Conservation (phyloP, 2,329 filamentous ascomycete species). For the Fusarium brachygibbosum region DNA sequence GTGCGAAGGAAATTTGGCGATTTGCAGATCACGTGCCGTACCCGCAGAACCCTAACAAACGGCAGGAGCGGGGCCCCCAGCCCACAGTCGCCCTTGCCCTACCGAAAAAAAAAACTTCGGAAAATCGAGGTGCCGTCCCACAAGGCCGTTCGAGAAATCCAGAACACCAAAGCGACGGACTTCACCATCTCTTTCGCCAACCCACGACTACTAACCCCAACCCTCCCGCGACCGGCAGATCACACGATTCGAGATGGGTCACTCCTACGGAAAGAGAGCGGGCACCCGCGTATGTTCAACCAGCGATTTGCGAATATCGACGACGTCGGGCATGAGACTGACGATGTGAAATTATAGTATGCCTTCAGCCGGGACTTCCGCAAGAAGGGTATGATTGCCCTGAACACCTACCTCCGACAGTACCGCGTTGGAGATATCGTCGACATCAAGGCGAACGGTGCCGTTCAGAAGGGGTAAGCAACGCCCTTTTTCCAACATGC, state of each 20-base stretch:
- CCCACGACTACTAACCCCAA: slow-evolving; percentile 61
- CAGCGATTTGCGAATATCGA: slow-evolving; percentile 32
- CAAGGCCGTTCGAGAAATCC: slow-evolving; percentile 57
- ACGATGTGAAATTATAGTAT: slow-evolving; percentile 67
- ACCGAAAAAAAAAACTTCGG: slow-evolving; percentile 51
- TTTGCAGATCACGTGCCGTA: slow-evolving; percentile 48
- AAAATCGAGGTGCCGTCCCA: slow-evolving; percentile 57
- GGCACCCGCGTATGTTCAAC: slow-evolving; percentile 80
- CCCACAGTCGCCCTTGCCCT: slow-evolving; percentile 53
- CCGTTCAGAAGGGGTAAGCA: slow-evolving; percentile 94
- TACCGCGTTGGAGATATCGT: slow-evolving; percentile 99
- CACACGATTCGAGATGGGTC: slow-evolving; percentile 79
- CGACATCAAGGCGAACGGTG: slow-evolving; percentile 98
- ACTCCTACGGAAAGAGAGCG: slow-evolving; percentile 87
- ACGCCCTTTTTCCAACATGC: slow-evolving; percentile 34
- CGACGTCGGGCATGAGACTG: slow-evolving; percentile 50
- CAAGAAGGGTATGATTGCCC: slow-evolving; percentile 92
- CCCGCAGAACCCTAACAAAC: slow-evolving; percentile 53
- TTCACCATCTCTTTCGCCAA: slow-evolving; percentile 55
- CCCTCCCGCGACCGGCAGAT: slow-evolving; percentile 56
- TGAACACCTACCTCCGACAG: slow-evolving; percentile 93
- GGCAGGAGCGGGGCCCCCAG: slow-evolving; percentile 25
- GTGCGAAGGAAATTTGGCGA: slow-evolving; percentile 55
- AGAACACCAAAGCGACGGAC: slow-evolving; percentile 53
- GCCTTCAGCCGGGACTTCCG: slow-evolving; percentile 96